Conservation (phyloP, 257 asterid species). For the Solanum pinnatisectum region DNA sequence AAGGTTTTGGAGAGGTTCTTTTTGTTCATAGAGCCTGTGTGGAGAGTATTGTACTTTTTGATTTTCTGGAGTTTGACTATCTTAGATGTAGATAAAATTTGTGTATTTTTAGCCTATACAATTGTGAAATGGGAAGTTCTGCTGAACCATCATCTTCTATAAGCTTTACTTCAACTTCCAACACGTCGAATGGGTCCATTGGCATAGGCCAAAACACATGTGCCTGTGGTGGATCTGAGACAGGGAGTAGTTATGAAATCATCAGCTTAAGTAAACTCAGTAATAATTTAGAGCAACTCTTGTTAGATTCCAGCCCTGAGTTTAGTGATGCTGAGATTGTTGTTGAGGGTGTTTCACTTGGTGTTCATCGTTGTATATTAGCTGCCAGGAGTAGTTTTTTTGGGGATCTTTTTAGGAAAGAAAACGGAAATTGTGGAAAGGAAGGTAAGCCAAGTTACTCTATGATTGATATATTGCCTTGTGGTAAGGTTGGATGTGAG, state of each 20-base stretch:
- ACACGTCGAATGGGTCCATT: constrained; percentile 37
- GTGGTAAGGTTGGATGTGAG: constrained; percentile 57
- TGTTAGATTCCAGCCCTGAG: constrained; percentile 28
- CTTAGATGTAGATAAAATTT: not conserved
- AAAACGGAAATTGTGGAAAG: constrained; percentile 22
- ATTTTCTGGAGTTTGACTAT: not conserved
- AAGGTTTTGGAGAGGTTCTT: not conserved
- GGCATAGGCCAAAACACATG: constrained; percentile 8
- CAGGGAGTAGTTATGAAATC: not conserved
- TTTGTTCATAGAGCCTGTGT: not conserved
- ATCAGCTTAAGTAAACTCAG: constrained; percentile 1
- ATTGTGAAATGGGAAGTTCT: constrained; percentile 3
- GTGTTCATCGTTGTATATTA: constrained; percentile 58
- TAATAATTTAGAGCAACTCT: constrained; percentile 10
- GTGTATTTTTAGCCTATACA: not conserved
- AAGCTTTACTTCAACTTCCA: constrained; percentile 47
- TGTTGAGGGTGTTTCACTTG: constrained; percentile 36
- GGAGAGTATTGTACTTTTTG: not conserved
- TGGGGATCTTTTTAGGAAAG: constrained; percentile 27
- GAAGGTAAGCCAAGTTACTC: constrained; percentile 34
- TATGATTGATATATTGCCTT: constrained; percentile 44
- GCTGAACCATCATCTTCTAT: constrained; percentile 56
- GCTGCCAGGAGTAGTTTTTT: constrained; percentile 59
- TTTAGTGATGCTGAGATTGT: constrained; percentile 50
- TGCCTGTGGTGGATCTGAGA: constrained; percentile 20